A percentile compares a stretch with the other conserved stretches of the same genome.
These are phyloP conservation scores for Cronartium ribicola DNA, from an alignment of 1,284 basidiomycete genomes.

Conservation along the genomic window DNA sequence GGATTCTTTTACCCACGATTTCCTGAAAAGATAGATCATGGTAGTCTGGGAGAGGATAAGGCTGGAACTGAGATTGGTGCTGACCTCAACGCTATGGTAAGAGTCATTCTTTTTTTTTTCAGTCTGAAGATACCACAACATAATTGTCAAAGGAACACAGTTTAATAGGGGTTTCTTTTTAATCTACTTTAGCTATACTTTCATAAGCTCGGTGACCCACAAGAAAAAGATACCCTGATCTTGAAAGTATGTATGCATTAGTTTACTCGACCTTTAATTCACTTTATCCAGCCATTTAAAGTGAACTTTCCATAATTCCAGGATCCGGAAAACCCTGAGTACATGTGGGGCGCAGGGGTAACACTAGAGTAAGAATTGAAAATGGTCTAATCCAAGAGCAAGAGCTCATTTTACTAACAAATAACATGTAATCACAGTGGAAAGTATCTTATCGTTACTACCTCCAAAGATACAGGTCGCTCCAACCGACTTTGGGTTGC, in stretches of 20 bases:
- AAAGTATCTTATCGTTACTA: constrained; percentile 61
- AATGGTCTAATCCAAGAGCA: background rate
- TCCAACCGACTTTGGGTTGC: constrained; percentile 72
- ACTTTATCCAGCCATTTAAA: background rate
- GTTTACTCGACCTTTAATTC: background rate
- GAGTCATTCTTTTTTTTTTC: background rate
- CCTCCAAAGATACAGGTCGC: constrained; percentile 61
- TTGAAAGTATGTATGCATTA: constrained; percentile 13
- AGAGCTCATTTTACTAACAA: background rate
- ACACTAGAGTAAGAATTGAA: constrained; percentile 58
- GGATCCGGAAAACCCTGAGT: constrained; percentile 58
- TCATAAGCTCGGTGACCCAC: constrained; percentile 38
- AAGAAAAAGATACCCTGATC: constrained; percentile 32
- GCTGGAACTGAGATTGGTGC: constrained; percentile 26
- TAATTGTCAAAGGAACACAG: background rate
- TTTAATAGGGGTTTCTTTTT: background rate
- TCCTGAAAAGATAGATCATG: constrained; percentile 24
- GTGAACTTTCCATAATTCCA: background rate
- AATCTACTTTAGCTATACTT: constrained; percentile 23
- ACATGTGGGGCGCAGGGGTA: constrained; percentile 62
- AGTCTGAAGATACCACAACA: no score
- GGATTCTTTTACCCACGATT: constrained; percentile 38
- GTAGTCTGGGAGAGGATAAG: background rate
- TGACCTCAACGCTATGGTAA: constrained; percentile 34
- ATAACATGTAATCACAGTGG: constrained; percentile 40